Evolutionary conservation across 225 moss, liverwort and hornwort species (phyloP).

Genomic region (Polytrichum formosum): DNA sequence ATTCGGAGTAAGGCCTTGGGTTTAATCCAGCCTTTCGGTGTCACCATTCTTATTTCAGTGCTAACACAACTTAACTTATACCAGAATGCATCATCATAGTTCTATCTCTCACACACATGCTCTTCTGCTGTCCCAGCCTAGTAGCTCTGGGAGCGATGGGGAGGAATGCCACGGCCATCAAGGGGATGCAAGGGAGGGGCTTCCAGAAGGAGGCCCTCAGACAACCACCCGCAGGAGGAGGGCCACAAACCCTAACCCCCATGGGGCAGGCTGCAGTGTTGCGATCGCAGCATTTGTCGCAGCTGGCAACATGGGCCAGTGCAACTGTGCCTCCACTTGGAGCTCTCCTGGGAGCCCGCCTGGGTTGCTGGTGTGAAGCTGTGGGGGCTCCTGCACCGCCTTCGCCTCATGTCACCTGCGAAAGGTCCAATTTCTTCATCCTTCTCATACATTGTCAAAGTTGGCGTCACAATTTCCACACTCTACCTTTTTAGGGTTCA

Average conservation of each 20-base stretch:
- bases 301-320: constrained; percentile 70
- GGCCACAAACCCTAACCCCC: constrained; percentile 10
- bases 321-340: constrained; percentile 48
- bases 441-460: too few relatives aligned
- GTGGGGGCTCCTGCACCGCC: constrained; percentile 40
- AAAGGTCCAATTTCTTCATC: constrained; percentile 29
- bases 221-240: constrained; percentile 17
- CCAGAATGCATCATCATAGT: background rate
- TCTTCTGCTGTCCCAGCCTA: background rate
- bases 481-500: too few relatives aligned
- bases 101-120: background rate
- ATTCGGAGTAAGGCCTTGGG: background rate
- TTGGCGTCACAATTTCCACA: too few relatives aligned
- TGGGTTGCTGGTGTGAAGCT: constrained; percentile 47
- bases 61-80: background rate
- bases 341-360: constrained; percentile 55
- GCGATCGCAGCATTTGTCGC: constrained; percentile 55
- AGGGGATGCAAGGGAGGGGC: constrained; percentile 9
- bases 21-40: background rate
- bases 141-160: background rate
- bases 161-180: constrained; percentile 20
- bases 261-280: constrained; percentile 32
- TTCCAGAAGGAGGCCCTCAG: constrained; percentile 28
- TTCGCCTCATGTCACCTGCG: constrained; percentile 42
- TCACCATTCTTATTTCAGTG: background rate